Evolutionary conservation across 2,329 filamentous ascomycete species (phyloP), one percentile per base, ranked within the genome.

Genomic region (Sclerotinia spermophila): DNA sequence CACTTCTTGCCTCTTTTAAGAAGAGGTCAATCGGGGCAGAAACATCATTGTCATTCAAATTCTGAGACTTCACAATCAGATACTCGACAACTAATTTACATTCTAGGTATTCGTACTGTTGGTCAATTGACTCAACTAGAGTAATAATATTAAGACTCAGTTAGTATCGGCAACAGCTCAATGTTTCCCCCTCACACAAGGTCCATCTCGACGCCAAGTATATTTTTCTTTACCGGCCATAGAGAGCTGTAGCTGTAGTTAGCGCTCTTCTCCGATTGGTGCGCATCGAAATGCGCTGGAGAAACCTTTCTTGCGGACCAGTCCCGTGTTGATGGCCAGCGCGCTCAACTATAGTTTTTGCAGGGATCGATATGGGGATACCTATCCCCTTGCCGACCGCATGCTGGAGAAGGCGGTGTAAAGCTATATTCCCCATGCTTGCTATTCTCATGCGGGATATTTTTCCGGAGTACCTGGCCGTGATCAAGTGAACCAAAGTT

Each of bases 221-320:
- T 17, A 6, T 21, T 13, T 61, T 42, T 44, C 38, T 42, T 30
- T 30, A 38, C 38, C n/a, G 40, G 58, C 38, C 21, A 48, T 38
- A 40, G 38, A 10, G n/a, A 10, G 35, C 42, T 48, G 30, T 17
- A n/a, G 24, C 48, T n/a, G n/a, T 38, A 17, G 21, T 17, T 51
- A 51, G 61, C 61, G 44, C 61, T 19, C 30, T 13, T 24, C 30
- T 67, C 48, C 30, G 4, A 70, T 69, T 69, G 66, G 56, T 59
- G 51, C 55, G 64, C 61, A 48, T 67, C 59, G 42, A 51, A 4
- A 19, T 38, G 38, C 58, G 42, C 58, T 62, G 67, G 56, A 64
- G 59, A 44, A 66, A 67, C 51, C 30, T 40, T 55, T 66, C 68
- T 58, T 66, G 59, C 51, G 68, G 38, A 21, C 38, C 33, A 64